These are phyloP conservation scores for Saccharomycopsis guyanensis DNA, from an alignment of 805 yeast species.

Conservation along the genomic window DNA sequence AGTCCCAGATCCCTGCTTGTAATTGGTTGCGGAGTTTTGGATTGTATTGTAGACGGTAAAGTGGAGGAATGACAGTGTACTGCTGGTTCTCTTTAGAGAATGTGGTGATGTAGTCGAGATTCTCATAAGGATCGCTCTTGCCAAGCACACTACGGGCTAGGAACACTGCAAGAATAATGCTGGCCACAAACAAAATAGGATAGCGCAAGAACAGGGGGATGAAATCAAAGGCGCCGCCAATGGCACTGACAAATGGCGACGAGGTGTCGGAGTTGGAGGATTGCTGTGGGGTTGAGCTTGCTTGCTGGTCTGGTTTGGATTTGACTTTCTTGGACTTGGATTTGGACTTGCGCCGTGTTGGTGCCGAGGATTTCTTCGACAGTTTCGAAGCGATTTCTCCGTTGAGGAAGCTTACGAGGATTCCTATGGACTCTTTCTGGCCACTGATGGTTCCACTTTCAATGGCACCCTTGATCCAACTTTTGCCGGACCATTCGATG, in stretches of 20 bases:
- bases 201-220: background rate
- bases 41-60: constrained; percentile 7
- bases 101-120: constrained; percentile 4
- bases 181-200: background rate
- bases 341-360: background rate
- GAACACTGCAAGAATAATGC: background rate
- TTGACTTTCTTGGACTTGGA: constrained; percentile 3
- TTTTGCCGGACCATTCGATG: constrained; percentile 66
- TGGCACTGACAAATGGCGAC: background rate
- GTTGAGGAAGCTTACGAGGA: constrained; percentile 40
- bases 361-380: background rate
- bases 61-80: constrained; percentile 18
- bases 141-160: background rate
- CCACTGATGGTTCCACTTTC: constrained; percentile 71
- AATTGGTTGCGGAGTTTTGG: constrained; percentile 11
- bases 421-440: constrained; percentile 50
- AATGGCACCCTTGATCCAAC: constrained; percentile 72
- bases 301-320: background rate
- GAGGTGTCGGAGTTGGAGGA: background rate
- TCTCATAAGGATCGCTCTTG: background rate
- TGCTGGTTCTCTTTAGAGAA: background rate
- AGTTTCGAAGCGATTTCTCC: constrained; percentile 11
- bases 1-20: constrained; percentile 19
- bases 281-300: background rate
- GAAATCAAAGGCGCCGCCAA: background rate